Evolutionary conservation across 306 rosid genomes (phyloP).

Genomic region (Glycine tomentella): DNA sequence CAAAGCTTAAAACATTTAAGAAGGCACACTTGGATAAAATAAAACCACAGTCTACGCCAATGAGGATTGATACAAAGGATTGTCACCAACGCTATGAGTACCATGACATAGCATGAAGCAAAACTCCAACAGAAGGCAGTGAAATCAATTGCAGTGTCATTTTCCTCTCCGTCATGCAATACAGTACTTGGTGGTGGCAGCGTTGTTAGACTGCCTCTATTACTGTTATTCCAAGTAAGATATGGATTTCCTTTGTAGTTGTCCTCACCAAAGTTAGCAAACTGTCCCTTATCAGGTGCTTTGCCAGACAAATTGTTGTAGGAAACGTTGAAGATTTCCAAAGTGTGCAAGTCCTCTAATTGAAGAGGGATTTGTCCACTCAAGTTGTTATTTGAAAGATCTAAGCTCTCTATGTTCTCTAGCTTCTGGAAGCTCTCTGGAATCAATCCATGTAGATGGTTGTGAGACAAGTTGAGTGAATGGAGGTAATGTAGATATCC

Average conservation of each 20-base stretch:
- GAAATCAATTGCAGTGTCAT: slow-evolving; percentile 15
- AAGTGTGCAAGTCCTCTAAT: not conserved
- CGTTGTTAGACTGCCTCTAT: not conserved
- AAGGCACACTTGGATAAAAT: slow-evolving; percentile 1
- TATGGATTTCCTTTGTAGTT: slow-evolving; percentile 36
- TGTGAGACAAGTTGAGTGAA: slow-evolving; percentile 45
- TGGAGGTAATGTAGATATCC: not conserved
- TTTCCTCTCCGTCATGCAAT: not conserved
- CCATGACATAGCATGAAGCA: slow-evolving; percentile 6
- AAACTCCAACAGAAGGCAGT: slow-evolving; percentile 27
- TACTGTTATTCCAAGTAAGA: slow-evolving; percentile 6
- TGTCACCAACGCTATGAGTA: not conserved
- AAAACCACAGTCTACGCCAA: slow-evolving; percentile 27
- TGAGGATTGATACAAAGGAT: slow-evolving; percentile 32
- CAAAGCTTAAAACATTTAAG: slow-evolving; percentile 15
- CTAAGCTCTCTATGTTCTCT: slow-evolving; percentile 26
- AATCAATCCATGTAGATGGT: slow-evolving; percentile 1
- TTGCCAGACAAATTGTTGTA: slow-evolving; percentile 27
- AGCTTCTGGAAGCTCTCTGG: slow-evolving; percentile 33
- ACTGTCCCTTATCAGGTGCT: not conserved
- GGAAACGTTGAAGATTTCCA: slow-evolving; percentile 38
- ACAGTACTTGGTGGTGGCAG: not conserved
- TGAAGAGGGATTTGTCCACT: slow-evolving; percentile 39
- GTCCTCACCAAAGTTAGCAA: slow-evolving; percentile 26
- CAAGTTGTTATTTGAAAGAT: slow-evolving; percentile 42